Percentiles rank a stretch among this genome's conserved stretches.
Conservation (phyloP, 73 alveolate genomes). For the Paramecium octaurelia region DNA sequence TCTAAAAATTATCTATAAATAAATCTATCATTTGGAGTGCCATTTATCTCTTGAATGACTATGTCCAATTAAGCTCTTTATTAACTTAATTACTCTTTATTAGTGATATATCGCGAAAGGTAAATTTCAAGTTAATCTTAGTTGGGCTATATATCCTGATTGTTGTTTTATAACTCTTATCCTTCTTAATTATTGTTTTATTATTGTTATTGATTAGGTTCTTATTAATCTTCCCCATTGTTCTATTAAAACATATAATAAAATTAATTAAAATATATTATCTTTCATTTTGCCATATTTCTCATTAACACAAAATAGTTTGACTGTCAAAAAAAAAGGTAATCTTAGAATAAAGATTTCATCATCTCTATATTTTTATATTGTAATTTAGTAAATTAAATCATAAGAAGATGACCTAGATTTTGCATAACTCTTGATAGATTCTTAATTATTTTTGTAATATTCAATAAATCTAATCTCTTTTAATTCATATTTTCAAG, state of each 20-base stretch:
- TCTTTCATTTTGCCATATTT: neutral
- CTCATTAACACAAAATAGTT: too few species aligned
- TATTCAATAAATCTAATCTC: too few species aligned
- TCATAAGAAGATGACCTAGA: too few species aligned
- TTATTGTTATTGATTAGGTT: neutral
- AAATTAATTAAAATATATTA: neutral
- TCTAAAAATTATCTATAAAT: neutral
- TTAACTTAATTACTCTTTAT: neutral
- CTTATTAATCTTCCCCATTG: neutral
- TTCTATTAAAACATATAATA: neutral
- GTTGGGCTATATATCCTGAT: neutral
- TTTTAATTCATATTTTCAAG: too few species aligned
- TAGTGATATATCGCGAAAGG: neutral
- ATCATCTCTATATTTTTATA: too few species aligned
- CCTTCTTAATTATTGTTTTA: neutral
- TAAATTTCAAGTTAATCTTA: neutral
- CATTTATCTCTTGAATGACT: neutral
- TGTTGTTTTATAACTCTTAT: neutral
- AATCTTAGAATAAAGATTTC: neutral
- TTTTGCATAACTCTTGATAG: too few species aligned
- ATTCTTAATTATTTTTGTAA: too few species aligned
- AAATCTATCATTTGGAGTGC: neutral
- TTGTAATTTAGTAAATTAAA: too few species aligned
- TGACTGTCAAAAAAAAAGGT: too few species aligned
- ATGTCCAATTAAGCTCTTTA: neutral